Percentiles rank a stretch among this genome's conserved stretches.
Evolutionary conservation across 1,139 yeast genomes (phyloP).

Genomic region (Protomyces inundatus): DNA sequence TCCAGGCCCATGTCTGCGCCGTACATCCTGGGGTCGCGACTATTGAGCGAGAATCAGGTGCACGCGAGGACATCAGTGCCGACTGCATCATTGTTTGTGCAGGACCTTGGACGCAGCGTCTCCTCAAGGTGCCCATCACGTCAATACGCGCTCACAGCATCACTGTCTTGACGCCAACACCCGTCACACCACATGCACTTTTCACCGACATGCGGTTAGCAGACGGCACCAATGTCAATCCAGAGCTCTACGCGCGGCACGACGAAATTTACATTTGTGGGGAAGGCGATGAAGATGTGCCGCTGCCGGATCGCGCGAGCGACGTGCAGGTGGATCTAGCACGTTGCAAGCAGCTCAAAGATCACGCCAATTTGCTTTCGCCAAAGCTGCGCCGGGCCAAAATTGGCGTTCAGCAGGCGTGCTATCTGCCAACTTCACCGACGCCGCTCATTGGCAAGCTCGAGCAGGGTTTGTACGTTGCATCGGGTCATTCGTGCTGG

Average conservation of each 20-base stretch:
- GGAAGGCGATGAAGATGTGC: constrained; percentile 87
- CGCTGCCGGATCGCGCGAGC: constrained; percentile 89
- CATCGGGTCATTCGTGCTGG: constrained; percentile 97
- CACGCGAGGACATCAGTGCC: constrained; percentile 44
- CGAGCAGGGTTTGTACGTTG: constrained; percentile 66
- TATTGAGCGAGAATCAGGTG: constrained; percentile 4
- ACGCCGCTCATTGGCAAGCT: constrained; percentile 96
- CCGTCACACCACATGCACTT: constrained; percentile 84
- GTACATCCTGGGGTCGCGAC: constrained; percentile 16
- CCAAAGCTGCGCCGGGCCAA: constrained; percentile 68
- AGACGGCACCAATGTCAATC: constrained; percentile 52
- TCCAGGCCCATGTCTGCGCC: constrained; percentile 56
- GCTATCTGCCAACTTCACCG: constrained; percentile 87
- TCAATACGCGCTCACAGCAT: constrained; percentile 93
- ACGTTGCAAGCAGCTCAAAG: constrained; percentile 81
- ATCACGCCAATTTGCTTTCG: constrained; percentile 73
- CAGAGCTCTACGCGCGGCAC: constrained; percentile 90
- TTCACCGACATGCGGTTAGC: constrained; percentile 81
- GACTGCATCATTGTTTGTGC: constrained; percentile 77
- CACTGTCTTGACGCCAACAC: constrained; percentile 69
- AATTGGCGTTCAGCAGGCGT: constrained; percentile 81
- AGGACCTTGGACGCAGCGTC: constrained; percentile 95
- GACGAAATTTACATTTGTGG: constrained; percentile 98
- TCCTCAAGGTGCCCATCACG: constrained; percentile 85
- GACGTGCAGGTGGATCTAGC: constrained; percentile 84